Evolutionary conservation across 495 filamentous ascomycete genomes (phyloP), one percentile per base, ranked within the genome.

Genomic region (Aspergillus avenaceus): DNA sequence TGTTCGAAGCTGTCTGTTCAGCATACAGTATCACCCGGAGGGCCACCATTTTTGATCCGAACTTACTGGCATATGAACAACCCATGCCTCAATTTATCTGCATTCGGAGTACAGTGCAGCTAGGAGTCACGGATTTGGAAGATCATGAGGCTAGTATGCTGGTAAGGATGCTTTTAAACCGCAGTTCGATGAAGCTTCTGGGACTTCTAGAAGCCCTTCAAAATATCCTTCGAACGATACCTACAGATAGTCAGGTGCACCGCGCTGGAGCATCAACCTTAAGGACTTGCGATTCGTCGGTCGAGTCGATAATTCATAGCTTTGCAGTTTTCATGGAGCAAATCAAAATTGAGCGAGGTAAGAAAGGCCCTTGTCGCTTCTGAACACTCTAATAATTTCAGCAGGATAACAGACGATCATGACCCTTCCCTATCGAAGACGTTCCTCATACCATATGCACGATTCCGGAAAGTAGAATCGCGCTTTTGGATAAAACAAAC

Each of bases 91-190:
- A 58, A 8, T 60, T 63, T 28, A 57, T 70, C 16, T 70, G 64
- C 25, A 51, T 70, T 18, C 58, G 64, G 22, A 70, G 61, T 34
- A 65, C 61, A 36, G 58, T 63, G 19, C 53, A 54, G 14, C 47
- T 69, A 7, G 67, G 67, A 0, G 45, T 63, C 41, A 65, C 56
- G 24, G 63, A 70, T 16, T 52, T 70, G 2, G 63, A 70, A 21
- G 65, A 65, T 5, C 46, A 47, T n/a, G 63, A 68, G 32, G 42
- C 55, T 3, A 46, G 42, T n/a, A 13, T 68, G 18, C 49, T 68
- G 22, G 59, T 67, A 12, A 55, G 62, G 1, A 63, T 55, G 16
- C 49, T 70, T 0, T 43, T 70, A 6, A 51, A 48, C 5, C 57
- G 62, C 14, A 63, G 48, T 46, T 52, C 61, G 27, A 52, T 64